These are phyloP conservation scores for Collariella sp. DNA, from an alignment of 495 filamentous ascomycete genomes.

Conservation along the genomic window DNA sequence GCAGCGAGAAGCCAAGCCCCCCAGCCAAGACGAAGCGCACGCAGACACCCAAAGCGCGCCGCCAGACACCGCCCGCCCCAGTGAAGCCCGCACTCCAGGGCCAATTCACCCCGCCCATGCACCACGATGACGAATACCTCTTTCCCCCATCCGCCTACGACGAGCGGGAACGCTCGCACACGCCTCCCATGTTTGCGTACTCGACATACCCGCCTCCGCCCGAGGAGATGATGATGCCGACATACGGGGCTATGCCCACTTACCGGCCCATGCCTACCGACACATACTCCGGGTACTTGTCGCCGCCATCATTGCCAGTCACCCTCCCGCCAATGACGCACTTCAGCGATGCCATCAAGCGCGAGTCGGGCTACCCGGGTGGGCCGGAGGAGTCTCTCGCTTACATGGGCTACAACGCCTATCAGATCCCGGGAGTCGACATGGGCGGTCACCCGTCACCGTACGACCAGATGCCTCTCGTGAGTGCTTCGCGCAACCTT, in stretches of 20 bases:
- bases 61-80: constrained; percentile 25
- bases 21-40: constrained; percentile 35
- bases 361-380: constrained; percentile 36
- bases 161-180: constrained; percentile 54
- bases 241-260: constrained; percentile 52
- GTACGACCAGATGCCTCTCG: constrained; percentile 61
- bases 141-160: constrained; percentile 37
- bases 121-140: constrained; percentile 42
- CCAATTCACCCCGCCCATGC: constrained; percentile 57
- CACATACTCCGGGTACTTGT: constrained; percentile 54
- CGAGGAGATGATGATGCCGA: constrained; percentile 55
- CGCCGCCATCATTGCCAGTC: constrained; percentile 46
- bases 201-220: constrained; percentile 58
- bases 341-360: constrained; percentile 54
- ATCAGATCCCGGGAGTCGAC: constrained; percentile 67
- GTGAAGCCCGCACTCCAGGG: constrained; percentile 35
- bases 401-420: constrained; percentile 67
- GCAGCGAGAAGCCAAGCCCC: constrained; percentile 44
- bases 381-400: constrained; percentile 53
- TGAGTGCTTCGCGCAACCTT: constrained; percentile 44
- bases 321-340: constrained; percentile 61
- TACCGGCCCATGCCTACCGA: constrained; percentile 63
- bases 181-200: constrained; percentile 65
- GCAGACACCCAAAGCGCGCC: constrained; percentile 28
- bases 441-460: constrained; percentile 45